These are phyloP conservation scores for Cymbidium sinense DNA, from an alignment of 106 monocot genomes.

Conservation along the genomic window DNA sequence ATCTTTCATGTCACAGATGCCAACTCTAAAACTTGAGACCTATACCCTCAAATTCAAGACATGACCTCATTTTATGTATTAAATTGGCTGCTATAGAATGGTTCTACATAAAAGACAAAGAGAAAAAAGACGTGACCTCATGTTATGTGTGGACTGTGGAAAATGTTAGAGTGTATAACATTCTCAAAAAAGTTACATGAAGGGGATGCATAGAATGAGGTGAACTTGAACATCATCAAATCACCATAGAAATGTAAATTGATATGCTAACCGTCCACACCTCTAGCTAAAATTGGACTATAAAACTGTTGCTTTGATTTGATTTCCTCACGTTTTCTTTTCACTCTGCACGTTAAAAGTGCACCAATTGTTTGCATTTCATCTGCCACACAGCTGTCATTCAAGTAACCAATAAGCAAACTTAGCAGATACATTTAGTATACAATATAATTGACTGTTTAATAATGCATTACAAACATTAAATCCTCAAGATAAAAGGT, in stretches of 20 bases:
- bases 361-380: constrained; percentile 82
- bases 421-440: background rate
- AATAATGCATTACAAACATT: background rate
- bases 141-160: background rate
- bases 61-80: no score
- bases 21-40: no score
- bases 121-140: no score
- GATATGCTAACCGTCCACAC: background rate
- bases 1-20: no score
- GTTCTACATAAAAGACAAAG: background rate
- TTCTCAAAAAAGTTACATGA: background rate
- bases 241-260: background rate
- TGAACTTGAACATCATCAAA: background rate
- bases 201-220: background rate
- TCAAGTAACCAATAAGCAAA: constrained; percentile 2
- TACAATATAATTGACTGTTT: background rate
- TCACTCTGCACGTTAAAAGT: constrained; percentile 71
- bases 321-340: constrained; percentile 62
- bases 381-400: constrained; percentile 77
- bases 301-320: constrained; percentile 14
- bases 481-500: background rate
- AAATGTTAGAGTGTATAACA: background rate
- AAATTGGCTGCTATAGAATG: background rate
- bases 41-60: no score
- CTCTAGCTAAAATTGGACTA: background rate